These are phyloP conservation scores for Alternaria viburni DNA, from an alignment of 2,329 filamentous ascomycete genomes.

Conservation along the genomic window DNA sequence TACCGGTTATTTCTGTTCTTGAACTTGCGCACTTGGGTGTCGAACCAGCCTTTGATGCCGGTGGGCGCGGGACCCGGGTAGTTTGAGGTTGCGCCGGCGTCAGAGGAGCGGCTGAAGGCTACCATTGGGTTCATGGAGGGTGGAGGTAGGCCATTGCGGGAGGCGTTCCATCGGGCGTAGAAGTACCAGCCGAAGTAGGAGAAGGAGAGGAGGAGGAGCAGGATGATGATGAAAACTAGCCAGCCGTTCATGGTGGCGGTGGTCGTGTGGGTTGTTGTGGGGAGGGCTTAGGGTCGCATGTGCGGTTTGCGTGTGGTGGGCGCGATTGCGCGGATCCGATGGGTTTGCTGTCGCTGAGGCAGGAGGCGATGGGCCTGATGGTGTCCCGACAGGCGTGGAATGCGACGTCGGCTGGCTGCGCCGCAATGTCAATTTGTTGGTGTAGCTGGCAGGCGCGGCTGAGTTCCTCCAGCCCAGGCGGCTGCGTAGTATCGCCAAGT, in stretches of 20 bases:
- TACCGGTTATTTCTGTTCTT: constrained; percentile 70
- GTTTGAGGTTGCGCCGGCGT: constrained; percentile 43
- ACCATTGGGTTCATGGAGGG: constrained; percentile 74
- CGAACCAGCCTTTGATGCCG: constrained; percentile 76
- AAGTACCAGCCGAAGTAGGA: constrained; percentile 71
- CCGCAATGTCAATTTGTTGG: constrained; percentile 16
- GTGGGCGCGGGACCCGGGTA: constrained; percentile 61
- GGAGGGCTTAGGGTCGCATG: constrained; percentile 13
- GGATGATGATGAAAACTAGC: constrained; percentile 73
- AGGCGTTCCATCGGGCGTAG: constrained; percentile 75
- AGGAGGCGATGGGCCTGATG: background rate
- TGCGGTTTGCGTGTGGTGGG: constrained; percentile 14
- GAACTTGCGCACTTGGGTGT: constrained; percentile 68
- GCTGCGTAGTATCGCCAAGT: constrained; percentile 21
- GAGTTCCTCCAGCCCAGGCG: constrained; percentile 17
- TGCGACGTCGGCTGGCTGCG: constrained; percentile 8
- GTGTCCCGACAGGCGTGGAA: background rate
- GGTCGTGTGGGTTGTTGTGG: constrained; percentile 11
- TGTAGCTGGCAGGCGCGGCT: constrained; percentile 26
- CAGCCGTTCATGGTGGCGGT: constrained; percentile 45
- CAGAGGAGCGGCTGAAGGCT: constrained; percentile 63
- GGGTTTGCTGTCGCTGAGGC: background rate
- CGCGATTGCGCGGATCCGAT: constrained; percentile 14
- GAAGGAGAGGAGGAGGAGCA: constrained; percentile 67
- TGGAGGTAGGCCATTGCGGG: constrained; percentile 75